A percentile compares a stretch with the other conserved stretches of the same genome.
Evolutionary conservation across 371 early-diverging fungal species (phyloP).

Genomic region (Phascolomyces articulosus): DNA sequence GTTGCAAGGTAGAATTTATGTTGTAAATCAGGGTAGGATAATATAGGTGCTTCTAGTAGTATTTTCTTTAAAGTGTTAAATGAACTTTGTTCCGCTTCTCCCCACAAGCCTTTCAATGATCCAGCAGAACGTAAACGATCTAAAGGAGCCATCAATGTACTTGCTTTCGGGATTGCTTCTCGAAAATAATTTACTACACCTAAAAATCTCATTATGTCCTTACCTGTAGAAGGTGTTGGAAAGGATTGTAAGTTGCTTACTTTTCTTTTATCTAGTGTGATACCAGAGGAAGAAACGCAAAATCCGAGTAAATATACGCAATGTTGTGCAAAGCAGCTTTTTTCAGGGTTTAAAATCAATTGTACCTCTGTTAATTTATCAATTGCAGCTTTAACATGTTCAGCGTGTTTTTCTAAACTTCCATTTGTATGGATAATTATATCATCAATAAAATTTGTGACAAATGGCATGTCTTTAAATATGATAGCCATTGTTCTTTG

Average conservation of each 20-base stretch:
- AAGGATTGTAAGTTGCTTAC: conserved; percentile 16
- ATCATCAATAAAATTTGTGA: conserved; percentile 19
- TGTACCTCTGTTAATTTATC: conserved; percentile 14
- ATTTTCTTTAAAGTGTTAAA: conserved; percentile 16
- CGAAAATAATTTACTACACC: conserved; percentile 36
- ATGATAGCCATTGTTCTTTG: conserved; percentile 21
- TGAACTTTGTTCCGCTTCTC: neutral
- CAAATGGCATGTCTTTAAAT: conserved; percentile 7
- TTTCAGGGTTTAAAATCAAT: conserved; percentile 24
- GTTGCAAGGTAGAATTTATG: conserved; percentile 36
- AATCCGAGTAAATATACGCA: conserved; percentile 24
- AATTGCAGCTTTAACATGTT: conserved; percentile 16
- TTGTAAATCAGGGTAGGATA: conserved; percentile 26
- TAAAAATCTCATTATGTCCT: conserved; percentile 25
- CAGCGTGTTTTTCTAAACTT: conserved; percentile 6
- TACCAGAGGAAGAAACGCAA: conserved; percentile 17
- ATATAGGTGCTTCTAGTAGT: neutral
- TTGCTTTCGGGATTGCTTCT: conserved; percentile 20
- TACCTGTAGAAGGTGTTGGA: conserved; percentile 16
- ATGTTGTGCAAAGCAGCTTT: conserved; percentile 23
- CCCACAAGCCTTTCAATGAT: neutral
- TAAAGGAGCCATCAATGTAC: conserved; percentile 25
- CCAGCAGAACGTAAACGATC: conserved; percentile 25
- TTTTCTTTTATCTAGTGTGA: conserved; percentile 19
- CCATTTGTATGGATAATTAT: conserved; percentile 8